phyloP scores from a whole-genome alignment of 73 alveolate genomes.

The Symbiodinium pilosum region DNA sequence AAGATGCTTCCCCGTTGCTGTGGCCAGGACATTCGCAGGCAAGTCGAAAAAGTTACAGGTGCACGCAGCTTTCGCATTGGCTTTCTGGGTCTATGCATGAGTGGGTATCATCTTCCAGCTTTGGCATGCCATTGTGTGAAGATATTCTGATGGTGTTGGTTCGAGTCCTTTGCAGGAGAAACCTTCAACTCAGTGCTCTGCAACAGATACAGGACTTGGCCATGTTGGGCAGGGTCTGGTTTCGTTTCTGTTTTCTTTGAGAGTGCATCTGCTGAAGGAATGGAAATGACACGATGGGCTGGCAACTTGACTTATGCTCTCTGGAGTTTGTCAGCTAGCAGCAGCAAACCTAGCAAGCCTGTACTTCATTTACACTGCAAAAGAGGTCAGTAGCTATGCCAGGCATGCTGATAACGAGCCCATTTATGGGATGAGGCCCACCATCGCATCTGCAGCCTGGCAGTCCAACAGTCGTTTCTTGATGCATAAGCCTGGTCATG shows the following conservation, averaged over 20 bases:
- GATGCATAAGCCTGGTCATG: no score
- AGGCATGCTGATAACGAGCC: conserved; percentile 63
- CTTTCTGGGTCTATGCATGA: no score
- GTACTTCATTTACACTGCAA: neutral
- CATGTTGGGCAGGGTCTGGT: no score
- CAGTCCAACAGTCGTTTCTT: neutral
- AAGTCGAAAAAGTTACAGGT: conserved; percentile 31
- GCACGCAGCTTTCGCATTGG: neutral
- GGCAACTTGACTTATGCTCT: conserved; percentile 33
- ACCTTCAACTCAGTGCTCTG: conserved; percentile 57
- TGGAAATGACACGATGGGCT: conserved; percentile 45
- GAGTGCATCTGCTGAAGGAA: neutral
- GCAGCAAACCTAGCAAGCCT: neutral
- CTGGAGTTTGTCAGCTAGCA: neutral
- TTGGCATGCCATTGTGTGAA: no score
- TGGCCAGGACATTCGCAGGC: conserved; percentile 19
- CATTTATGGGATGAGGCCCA: conserved; percentile 53
- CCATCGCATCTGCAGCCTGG: conserved; percentile 44
- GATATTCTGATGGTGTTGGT: no score
- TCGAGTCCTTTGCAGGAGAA: neutral
- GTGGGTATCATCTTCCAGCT: no score
- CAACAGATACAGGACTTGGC: conserved; percentile 42
- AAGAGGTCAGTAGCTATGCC: neutral
- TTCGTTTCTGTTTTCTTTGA: neutral
- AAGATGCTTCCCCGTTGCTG: neutral